Evolutionary conservation across 306 rosid genomes (phyloP).

Genomic region (Carpinus fangiana): DNA sequence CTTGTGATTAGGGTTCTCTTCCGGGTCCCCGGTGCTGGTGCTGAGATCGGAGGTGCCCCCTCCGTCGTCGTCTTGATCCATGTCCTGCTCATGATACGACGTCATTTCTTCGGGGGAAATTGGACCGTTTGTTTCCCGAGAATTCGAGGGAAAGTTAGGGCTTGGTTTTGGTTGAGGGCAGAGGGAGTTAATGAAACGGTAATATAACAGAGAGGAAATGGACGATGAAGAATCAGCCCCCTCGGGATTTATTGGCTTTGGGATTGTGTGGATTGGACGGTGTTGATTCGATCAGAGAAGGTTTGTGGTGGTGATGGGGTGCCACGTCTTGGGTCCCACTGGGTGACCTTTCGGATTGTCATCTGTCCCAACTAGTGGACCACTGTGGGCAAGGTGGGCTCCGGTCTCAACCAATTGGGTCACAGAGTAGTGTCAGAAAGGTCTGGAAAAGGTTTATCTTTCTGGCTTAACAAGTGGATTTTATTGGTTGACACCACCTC

Average conservation of each 20-base stretch:
- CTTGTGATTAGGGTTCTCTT: constrained; percentile 3
- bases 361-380: constrained; percentile 25
- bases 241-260: not conserved
- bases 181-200: constrained; percentile 10
- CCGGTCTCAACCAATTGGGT: constrained; percentile 13
- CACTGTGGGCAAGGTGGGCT: constrained; percentile 29
- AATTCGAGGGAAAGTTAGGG: constrained; percentile 17
- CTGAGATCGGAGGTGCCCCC: constrained; percentile 43
- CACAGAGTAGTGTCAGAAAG: constrained; percentile 18
- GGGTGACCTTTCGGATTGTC: not conserved
- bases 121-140: not conserved
- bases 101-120: constrained; percentile 20
- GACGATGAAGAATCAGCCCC: not conserved
- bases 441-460: constrained; percentile 22
- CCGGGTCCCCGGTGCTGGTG: constrained; percentile 36
- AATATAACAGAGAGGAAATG: constrained; percentile 14
- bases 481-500: constrained; percentile 15
- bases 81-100: constrained; percentile 30
- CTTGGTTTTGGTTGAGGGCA: not conserved
- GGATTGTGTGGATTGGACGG: not conserved
- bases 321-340: constrained; percentile 29
- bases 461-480: constrained; percentile 23
- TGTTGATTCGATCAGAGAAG: constrained; percentile 9
- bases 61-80: constrained; percentile 38
- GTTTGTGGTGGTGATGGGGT: not conserved